Percentiles rank a stretch among this genome's conserved stretches.
Conservation (phyloP, 306 rosid genomes). For the Cicer bijugum region DNA sequence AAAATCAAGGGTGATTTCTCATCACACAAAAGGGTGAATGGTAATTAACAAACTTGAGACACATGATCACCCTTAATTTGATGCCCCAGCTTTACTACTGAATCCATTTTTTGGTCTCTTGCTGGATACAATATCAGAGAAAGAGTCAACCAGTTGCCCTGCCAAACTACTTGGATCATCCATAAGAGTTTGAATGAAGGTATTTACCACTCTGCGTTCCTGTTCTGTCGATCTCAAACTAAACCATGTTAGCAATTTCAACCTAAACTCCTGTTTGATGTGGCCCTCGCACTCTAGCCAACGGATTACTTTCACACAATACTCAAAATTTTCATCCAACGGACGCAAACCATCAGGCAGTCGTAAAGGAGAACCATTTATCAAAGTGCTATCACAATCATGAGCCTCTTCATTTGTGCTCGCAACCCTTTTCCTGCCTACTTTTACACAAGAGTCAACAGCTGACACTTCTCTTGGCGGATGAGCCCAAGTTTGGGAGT, state of each 20-base stretch:
- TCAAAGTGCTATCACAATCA: conserved; percentile 92
- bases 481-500: conserved; percentile 80
- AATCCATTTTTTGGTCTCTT: conserved; percentile 82
- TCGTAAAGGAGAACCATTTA: conserved; percentile 75
- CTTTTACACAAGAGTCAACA: conserved; percentile 70
- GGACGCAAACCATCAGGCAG: conserved; percentile 59
- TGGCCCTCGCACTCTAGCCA: conserved; percentile 98
- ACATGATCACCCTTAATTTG: conserved; percentile 49
- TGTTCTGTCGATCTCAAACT: conserved; percentile 97
- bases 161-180: conserved; percentile 98
- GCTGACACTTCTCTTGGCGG: conserved; percentile 75
- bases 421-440: conserved; percentile 74
- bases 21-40: conserved; percentile 36
- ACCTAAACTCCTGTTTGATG: conserved; percentile 81
- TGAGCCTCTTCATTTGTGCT: conserved; percentile 69
- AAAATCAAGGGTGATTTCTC: conserved; percentile 59
- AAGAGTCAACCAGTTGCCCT: conserved; percentile 94
- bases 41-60: conserved; percentile 47
- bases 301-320: conserved; percentile 91
- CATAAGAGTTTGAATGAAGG: conserved; percentile 88
- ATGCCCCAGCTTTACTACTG: conserved; percentile 64
- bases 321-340: conserved; percentile 88
- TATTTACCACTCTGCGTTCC: conserved; percentile 93
- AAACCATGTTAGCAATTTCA: conserved; percentile 97
- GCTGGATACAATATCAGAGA: conserved; percentile 83